These are phyloP conservation scores for Phytopythium vexans DNA, from an alignment of 352 stramenopile species.

Conservation along the genomic window DNA sequence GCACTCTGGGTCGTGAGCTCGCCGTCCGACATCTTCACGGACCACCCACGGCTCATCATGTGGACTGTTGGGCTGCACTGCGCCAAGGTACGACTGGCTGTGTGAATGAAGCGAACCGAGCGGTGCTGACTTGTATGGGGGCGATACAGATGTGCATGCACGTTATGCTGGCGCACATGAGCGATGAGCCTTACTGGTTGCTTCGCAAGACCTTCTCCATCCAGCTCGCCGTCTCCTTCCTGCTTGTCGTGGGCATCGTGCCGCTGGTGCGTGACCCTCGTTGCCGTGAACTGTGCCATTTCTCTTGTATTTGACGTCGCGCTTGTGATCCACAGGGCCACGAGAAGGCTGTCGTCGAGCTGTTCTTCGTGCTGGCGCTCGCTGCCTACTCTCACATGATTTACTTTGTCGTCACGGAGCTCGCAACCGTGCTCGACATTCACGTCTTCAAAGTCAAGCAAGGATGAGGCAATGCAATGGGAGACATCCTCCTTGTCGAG, in stretches of 20 bases:
- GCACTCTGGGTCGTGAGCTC: conserved; percentile 76
- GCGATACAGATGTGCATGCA: conserved; percentile 84
- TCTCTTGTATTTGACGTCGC: conserved; percentile 1
- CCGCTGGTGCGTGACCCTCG: conserved; percentile 48
- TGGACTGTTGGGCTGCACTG: conserved; percentile 83
- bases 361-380: conserved; percentile 77
- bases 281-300: conserved; percentile 1
- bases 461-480: conserved; percentile 7
- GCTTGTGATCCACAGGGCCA: conserved; percentile 32
- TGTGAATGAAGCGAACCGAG: neutral
- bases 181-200: conserved; percentile 82
- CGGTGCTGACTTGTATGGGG: neutral
- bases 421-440: conserved; percentile 73
- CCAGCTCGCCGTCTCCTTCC: conserved; percentile 52
- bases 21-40: conserved; percentile 76
- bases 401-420: conserved; percentile 73
- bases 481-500: no score
- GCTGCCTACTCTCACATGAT: conserved; percentile 80
- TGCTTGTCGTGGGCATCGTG: conserved; percentile 70
- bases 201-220: conserved; percentile 80
- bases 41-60: conserved; percentile 82
- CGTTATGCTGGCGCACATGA: conserved; percentile 89
- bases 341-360: conserved; percentile 65
- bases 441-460: conserved; percentile 84
- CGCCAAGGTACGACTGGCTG: conserved; percentile 48